These are phyloP conservation scores for Lophiotrema nucula DNA, from an alignment of 495 filamentous ascomycete genomes.

Conservation along the genomic window DNA sequence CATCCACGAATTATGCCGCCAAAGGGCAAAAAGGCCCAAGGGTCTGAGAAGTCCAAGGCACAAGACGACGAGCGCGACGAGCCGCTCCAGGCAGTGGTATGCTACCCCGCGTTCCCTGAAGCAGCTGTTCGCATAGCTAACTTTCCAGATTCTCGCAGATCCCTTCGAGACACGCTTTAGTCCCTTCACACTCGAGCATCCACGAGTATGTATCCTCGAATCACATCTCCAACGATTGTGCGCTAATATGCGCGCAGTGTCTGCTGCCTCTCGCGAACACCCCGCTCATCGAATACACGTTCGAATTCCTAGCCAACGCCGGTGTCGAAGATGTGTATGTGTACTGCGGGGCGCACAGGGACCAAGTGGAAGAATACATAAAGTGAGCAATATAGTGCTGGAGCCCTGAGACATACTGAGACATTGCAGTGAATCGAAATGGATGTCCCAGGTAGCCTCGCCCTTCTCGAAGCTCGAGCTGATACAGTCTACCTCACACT, in stretches of 20 bases:
- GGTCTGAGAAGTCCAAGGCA: slow-evolving; percentile 59
- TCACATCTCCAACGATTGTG: background rate
- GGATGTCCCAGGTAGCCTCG: slow-evolving; percentile 61
- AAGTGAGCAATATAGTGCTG: slow-evolving; percentile 52
- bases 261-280: slow-evolving; percentile 90
- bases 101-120: slow-evolving; percentile 33
- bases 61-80: slow-evolving; percentile 73
- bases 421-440: slow-evolving; percentile 55
- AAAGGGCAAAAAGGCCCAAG: slow-evolving; percentile 58
- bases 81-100: slow-evolving; percentile 84
- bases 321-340: slow-evolving; percentile 90
- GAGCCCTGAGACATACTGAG: background rate
- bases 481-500: slow-evolving; percentile 81
- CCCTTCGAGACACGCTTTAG: slow-evolving; percentile 88
- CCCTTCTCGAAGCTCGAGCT: slow-evolving; percentile 82
- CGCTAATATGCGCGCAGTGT: slow-evolving; percentile 58
- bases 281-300: slow-evolving; percentile 94
- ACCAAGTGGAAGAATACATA: slow-evolving; percentile 84
- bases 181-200: slow-evolving; percentile 84
- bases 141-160: slow-evolving; percentile 67
- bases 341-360: slow-evolving; percentile 87
- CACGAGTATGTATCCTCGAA: slow-evolving; percentile 62
- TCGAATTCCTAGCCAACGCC: slow-evolving; percentile 92
- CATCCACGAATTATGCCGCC: slow-evolving; percentile 42
- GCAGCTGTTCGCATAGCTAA: slow-evolving; percentile 7